phyloP scores from a whole-genome alignment of 129 eudicot species.

The Kitagawia praeruptora region DNA sequence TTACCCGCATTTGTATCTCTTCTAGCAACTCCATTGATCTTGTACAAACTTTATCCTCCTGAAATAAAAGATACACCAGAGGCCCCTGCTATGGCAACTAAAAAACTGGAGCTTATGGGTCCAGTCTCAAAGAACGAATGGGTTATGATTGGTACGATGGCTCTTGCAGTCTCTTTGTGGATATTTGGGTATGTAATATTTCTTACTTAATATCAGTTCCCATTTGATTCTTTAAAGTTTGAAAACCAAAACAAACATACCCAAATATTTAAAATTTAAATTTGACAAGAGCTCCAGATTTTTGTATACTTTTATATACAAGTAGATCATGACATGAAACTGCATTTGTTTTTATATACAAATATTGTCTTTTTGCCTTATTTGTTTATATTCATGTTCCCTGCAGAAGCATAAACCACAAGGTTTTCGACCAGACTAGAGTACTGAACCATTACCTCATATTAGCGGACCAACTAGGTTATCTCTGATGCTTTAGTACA shows the following conservation, averaged over 20 bases:
- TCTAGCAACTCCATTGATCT: conserved; percentile 59
- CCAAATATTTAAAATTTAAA: background rate
- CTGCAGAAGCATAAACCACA: background rate
- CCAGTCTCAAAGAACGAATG: conserved; percentile 83
- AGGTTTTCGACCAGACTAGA: background rate
- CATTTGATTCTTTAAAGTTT: background rate
- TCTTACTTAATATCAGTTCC: background rate
- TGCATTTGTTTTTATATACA: no score
- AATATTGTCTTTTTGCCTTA: no score
- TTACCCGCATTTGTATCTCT: conserved; percentile 74
- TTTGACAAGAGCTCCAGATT: background rate
- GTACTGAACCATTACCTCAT: background rate
- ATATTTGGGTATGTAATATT: conserved; percentile 63
- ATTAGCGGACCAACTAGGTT: background rate
- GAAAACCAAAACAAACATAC: background rate
- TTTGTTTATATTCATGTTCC: no score
- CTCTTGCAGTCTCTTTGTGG: conserved; percentile 93
- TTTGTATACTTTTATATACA: background rate
- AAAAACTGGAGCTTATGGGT: conserved; percentile 70
- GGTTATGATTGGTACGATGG: conserved; percentile 89
- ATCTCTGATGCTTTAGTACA: background rate
- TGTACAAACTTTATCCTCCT: conserved; percentile 84
- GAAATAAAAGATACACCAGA: conserved; percentile 93
- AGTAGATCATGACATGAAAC: background rate
- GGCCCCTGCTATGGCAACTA: conserved; percentile 91